phyloP scores from a whole-genome alignment of 2,329 filamentous ascomycete species.

The Fusarium stilboides region DNA sequence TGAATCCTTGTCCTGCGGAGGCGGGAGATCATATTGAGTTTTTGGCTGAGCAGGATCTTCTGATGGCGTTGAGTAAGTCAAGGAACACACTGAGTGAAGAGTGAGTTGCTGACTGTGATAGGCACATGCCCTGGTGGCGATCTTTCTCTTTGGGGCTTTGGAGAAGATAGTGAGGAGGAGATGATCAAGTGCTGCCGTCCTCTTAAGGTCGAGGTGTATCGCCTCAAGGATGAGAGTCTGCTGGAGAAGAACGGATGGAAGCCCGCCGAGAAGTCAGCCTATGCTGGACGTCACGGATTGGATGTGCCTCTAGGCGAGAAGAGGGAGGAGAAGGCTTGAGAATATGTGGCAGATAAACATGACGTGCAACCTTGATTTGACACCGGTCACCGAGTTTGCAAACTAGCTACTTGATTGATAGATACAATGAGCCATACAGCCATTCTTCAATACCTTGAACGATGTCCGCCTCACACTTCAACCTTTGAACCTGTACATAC shows the following conservation, averaged over 20 bases:
- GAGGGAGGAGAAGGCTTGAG: slow-evolving; percentile 11
- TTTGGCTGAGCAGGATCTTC: slow-evolving; percentile 82
- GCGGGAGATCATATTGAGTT: slow-evolving; percentile 78
- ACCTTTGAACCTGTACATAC: background rate
- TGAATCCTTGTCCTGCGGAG: slow-evolving; percentile 73
- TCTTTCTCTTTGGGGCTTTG: slow-evolving; percentile 86
- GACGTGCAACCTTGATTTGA: too few relatives aligned
- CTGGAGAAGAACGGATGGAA: slow-evolving; percentile 73
- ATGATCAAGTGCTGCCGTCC: slow-evolving; percentile 81
- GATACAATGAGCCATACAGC: background rate
- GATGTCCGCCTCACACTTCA: background rate
- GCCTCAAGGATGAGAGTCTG: slow-evolving; percentile 67
- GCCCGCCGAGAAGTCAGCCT: slow-evolving; percentile 71
- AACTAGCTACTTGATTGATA: too few relatives aligned
- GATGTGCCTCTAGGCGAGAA: slow-evolving; percentile 46
- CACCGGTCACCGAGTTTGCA: too few relatives aligned
- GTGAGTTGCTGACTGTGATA: slow-evolving; percentile 44
- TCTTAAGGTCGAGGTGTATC: slow-evolving; percentile 81
- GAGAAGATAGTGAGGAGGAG: slow-evolving; percentile 75
- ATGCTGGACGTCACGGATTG: slow-evolving; percentile 58
- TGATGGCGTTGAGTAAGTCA: slow-evolving; percentile 70
- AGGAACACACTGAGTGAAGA: accelerated
- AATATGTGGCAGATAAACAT: background rate
- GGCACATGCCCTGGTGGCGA: slow-evolving; percentile 86
- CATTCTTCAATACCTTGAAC: background rate